A percentile compares a stretch with the other conserved stretches of the same genome.
These are phyloP conservation scores for Alternaria panax DNA, from an alignment of 2,329 filamentous ascomycete species.

Conservation along the genomic window DNA sequence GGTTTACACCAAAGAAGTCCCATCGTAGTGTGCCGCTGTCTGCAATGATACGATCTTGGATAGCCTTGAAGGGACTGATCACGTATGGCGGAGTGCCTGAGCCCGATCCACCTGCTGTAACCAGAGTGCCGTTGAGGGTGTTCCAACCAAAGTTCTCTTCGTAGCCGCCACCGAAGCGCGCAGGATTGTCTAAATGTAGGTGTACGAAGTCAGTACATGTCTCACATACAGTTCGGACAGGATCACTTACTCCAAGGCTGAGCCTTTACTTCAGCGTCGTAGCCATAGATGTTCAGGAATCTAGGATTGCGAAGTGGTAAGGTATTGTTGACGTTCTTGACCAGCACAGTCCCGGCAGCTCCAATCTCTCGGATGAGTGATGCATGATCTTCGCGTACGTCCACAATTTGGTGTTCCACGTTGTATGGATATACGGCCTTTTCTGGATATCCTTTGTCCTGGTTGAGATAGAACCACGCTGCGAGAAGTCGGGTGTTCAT, in stretches of 20 bases:
- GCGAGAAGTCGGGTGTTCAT: conserved; percentile 43
- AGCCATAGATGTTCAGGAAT: conserved; percentile 51
- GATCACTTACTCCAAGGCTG: conserved; percentile 50
- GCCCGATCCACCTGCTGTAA: conserved; percentile 49
- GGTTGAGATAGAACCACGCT: conserved; percentile 45
- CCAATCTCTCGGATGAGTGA: conserved; percentile 52
- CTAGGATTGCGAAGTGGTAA: conserved; percentile 58
- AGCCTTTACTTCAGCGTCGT: conserved; percentile 48
- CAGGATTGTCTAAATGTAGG: no score
- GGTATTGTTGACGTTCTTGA: conserved; percentile 63
- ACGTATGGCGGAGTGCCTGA: conserved; percentile 51
- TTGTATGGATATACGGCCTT: conserved; percentile 33
- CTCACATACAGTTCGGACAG: no score
- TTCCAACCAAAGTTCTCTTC: conserved; percentile 50
- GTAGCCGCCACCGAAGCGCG: conserved; percentile 50
- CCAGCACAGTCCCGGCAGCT: conserved; percentile 50
- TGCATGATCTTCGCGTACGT: conserved; percentile 54
- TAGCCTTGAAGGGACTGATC: conserved; percentile 52
- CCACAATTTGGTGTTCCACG: conserved; percentile 54
- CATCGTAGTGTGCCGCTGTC: conserved; percentile 45
- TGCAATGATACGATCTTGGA: conserved; percentile 41
- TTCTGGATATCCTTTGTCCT: conserved; percentile 47
- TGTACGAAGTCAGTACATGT: no score
- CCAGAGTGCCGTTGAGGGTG: conserved; percentile 53
- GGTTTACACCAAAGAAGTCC: conserved; percentile 45